These are phyloP conservation scores for Begonia masoniana DNA, from an alignment of 306 rosid genomes.

Conservation along the genomic window DNA sequence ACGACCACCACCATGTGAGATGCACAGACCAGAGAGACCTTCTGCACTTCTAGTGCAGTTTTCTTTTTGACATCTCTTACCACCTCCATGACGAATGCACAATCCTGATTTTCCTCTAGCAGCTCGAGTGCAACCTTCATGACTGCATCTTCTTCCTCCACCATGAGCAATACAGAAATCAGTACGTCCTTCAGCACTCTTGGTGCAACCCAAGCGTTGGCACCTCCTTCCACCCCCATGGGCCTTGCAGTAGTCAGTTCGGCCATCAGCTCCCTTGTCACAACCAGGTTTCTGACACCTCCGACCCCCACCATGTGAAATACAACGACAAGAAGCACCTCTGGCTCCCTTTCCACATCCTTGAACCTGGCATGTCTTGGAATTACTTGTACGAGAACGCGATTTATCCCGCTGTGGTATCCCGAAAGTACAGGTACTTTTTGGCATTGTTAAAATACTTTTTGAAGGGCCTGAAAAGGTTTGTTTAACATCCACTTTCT, in stretches of 20 bases:
- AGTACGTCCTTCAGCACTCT: conserved; percentile 96
- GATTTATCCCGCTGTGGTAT: conserved; percentile 40
- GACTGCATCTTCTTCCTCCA: conserved; percentile 86
- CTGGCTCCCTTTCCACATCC: conserved; percentile 97
- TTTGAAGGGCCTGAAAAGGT: conserved; percentile 37
- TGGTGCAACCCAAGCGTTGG: conserved; percentile 86
- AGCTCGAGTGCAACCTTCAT: conserved; percentile 72
- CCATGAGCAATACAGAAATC: conserved; percentile 96
- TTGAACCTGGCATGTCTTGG: conserved; percentile 71
- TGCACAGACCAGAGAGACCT: conserved; percentile 91
- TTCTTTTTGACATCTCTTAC: conserved; percentile 87
- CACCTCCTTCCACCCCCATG: conserved; percentile 98
- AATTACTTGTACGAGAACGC: conserved; percentile 37
- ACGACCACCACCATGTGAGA: conserved; percentile 95
- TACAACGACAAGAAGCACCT: conserved; percentile 93
- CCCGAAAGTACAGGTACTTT: conserved; percentile 71
- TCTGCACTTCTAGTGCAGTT: conserved; percentile 91
- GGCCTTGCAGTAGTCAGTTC: conserved; percentile 93
- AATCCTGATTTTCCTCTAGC: conserved; percentile 94
- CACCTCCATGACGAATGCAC: conserved; percentile 93
- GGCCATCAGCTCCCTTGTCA: conserved; percentile 94
- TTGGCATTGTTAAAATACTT: conserved; percentile 31
- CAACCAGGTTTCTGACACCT: conserved; percentile 91
- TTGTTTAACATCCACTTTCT: conserved; percentile 27
- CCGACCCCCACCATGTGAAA: conserved; percentile 93